Evolutionary conservation across 140 eudicot species (phyloP).

Genomic region (Stevia rebaudiana): DNA sequence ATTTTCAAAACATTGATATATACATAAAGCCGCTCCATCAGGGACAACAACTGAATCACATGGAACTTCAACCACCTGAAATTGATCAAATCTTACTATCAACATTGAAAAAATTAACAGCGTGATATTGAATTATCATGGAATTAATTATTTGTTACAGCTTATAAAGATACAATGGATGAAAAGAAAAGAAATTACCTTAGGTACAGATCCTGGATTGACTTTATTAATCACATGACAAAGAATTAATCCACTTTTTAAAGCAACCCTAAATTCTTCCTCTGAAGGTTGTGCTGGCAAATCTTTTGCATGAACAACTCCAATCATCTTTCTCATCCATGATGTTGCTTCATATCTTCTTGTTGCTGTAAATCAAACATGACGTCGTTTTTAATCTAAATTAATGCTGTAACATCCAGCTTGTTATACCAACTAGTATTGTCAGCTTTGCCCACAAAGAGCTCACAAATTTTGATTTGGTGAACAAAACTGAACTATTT

Average conservation of each 20-base stretch:
- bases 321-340: conserved; percentile 77
- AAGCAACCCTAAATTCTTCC: conserved; percentile 80
- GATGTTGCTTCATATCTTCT: conserved; percentile 81
- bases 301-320: conserved; percentile 77
- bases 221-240: conserved; percentile 67
- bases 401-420: too few species aligned
- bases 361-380: conserved; percentile 37
- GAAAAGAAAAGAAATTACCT: conserved; percentile 36
- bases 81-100: background rate
- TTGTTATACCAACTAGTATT: too few species aligned
- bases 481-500: too few species aligned
- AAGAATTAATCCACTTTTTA: conserved; percentile 75
- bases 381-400: conserved; percentile 1
- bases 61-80: conserved; percentile 81
- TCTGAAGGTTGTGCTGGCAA: conserved; percentile 94
- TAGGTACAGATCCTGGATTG: conserved; percentile 75
- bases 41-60: conserved; percentile 53
- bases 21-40: conserved; percentile 91
- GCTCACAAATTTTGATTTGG: too few species aligned
- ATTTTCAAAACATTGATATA: conserved; percentile 78
- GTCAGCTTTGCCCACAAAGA: too few species aligned
- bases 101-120: background rate
- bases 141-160: too few species aligned
- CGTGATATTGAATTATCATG: too few species aligned
- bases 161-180: too few species aligned